Conservation (phyloP, 73 alveolate species). For the Paramecium octaurelia region DNA sequence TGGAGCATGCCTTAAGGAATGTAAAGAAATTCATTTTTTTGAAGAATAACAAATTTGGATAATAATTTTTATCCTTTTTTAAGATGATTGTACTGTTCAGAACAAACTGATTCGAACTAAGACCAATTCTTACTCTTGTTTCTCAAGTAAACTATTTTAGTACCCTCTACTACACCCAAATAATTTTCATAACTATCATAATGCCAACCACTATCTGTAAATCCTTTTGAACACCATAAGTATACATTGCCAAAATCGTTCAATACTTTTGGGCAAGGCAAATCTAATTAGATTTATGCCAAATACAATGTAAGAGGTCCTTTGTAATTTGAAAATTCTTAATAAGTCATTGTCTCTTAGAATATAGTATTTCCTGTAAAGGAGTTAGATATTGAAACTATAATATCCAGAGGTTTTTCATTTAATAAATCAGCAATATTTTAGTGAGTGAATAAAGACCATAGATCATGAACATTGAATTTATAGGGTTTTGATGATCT, state of each 20-base stretch:
- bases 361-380: not conserved
- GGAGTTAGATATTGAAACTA: not conserved
- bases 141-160: slow-evolving; percentile 1
- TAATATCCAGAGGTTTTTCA: not conserved
- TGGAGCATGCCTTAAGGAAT: slow-evolving; percentile 42
- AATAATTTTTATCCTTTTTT: not conserved
- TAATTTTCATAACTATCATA: slow-evolving; percentile 47
- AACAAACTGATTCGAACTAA: not conserved
- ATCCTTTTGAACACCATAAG: slow-evolving; percentile 43
- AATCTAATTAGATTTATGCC: slow-evolving; percentile 15
- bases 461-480: not conserved
- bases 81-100: slow-evolving; percentile 15
- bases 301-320: slow-evolving; percentile 38
- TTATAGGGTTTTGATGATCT: not conserved
- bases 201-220: slow-evolving; percentile 54
- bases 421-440: not conserved
- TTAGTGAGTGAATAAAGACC: not conserved
- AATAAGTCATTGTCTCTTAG: slow-evolving; percentile 8
- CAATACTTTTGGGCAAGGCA: not conserved
- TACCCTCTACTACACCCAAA: slow-evolving; percentile 14
- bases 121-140: not conserved
- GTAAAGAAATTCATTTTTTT: not conserved
- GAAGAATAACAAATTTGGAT: not conserved
- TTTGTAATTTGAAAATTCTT: not conserved
- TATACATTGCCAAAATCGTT: not conserved